Base-by-base conservation (phyloP, 2,329 filamentous ascomycete genomes). In the Blumeriella jaapii region DNA sequence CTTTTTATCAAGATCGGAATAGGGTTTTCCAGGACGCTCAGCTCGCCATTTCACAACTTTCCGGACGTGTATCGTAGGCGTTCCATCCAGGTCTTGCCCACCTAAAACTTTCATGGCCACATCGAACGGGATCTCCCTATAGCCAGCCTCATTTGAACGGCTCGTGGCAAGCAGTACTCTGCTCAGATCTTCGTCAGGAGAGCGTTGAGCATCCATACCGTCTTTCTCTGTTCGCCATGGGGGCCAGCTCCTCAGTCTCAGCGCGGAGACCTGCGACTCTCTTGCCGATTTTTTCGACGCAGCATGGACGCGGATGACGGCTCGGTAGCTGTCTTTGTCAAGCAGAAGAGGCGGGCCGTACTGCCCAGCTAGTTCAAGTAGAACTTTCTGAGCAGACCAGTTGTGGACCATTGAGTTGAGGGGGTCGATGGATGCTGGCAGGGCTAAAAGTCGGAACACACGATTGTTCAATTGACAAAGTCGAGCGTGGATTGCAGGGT, bases 191-290 rank as follows among this genome's bases (percentile, higher is more conserved):
- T 74, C 68, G 28, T 69, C 62, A 1, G 58, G 59, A 4, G 62
- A 60, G 32, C 63, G 61, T 32, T 58, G 61, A 44, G 74, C 73
- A 49, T 79, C 74, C 41, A 71, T 67, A 1, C 73, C 74, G 47
- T 78, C 69, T 38, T 68, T 64, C 8, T 67, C 61, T 23, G 63
- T 59, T 36, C 71, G 58, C 54, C 74, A 78, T 0, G 74, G 74
- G 7, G 74, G 74, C 74, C 74, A 78, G 2, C 62, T 63, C 31
- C 64, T 60, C 2, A 60, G 58, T 36, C 72, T 63, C 17, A 69
- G 64, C 13, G 55, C 45, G 2, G 67, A 62, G 19, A 63, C 65
- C 20, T 61, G 63, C 10, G 54, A 57, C 52, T 79, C 74, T 4
- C 55, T 56, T 5, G 56, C 50, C 6, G 66, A 68, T 48, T 74